Evolutionary conservation across 2,329 filamentous ascomycete species (phyloP).

Genomic region (Sporothrix pallida): DNA sequence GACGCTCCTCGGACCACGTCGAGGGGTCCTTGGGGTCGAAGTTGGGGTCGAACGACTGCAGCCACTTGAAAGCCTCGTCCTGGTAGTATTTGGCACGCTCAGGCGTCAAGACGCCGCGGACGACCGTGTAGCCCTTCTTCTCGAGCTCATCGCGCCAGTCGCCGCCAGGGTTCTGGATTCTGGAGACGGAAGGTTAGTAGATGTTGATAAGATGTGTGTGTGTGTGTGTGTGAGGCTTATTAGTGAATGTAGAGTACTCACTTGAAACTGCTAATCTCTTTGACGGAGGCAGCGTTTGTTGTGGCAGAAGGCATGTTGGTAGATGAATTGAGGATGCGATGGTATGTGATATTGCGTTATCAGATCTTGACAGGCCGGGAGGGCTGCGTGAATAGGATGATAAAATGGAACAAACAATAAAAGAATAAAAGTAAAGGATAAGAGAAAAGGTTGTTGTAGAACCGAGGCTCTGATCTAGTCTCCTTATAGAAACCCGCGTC

Average conservation of each 20-base stretch:
- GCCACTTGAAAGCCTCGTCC: constrained; percentile 39
- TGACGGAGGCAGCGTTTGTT: not conserved
- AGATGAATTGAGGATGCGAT: not conserved
- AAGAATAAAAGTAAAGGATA: too few species aligned
- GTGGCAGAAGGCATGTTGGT: not conserved
- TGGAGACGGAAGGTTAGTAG: not conserved
- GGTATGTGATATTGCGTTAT: not conserved
- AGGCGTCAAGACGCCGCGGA: constrained; percentile 12
- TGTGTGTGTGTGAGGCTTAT: not conserved
- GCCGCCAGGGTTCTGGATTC: constrained; percentile 27
- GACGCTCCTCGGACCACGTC: constrained; percentile 47
- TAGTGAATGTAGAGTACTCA: not conserved
- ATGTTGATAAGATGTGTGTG: not conserved
- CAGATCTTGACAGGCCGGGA: not conserved
- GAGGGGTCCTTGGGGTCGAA: constrained; percentile 42
- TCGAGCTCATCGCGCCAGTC: constrained; percentile 28
- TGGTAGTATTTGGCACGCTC: constrained; percentile 42
- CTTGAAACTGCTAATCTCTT: constrained; percentile 20
- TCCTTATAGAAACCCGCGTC: not conserved
- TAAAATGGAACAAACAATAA: too few species aligned
- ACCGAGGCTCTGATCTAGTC: constrained; percentile 5
- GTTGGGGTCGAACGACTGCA: constrained; percentile 37
- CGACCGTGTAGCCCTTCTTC: constrained; percentile 26
- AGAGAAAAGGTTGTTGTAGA: too few species aligned
- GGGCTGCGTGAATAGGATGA: too few species aligned